Evolutionary conservation across 2,329 filamentous ascomycete genomes (phyloP), one percentile per base, ranked within the genome.

Genomic region (Shiraia bambusicola): DNA sequence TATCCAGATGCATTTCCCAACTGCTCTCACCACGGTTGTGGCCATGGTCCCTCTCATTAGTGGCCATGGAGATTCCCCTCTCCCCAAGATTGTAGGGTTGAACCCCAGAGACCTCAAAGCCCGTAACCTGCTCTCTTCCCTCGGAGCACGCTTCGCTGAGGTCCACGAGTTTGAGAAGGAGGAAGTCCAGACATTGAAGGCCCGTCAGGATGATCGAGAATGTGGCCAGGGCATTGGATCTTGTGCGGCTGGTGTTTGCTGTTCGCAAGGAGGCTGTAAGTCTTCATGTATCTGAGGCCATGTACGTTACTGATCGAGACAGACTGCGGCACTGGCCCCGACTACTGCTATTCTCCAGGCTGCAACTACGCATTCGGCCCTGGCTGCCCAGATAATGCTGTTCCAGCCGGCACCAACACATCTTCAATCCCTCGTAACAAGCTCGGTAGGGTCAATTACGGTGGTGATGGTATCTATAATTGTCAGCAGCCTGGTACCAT

Each of bases 361-460:
- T 86, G 82, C 57, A 74, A 80, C 58, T 79, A 83, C 54, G 66
- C 76, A 50, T 83, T 79, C 50, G 80, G 80, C n/a, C 72, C 80
- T 14, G 75, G 67, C 3, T 86, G 82, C 50, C 81, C 84, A 50
- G 81, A 76, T 38, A 83, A 84, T 51, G 58, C 68, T 19, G 72
- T 71, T 53, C 74, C 79, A 36, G 45, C 75, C 49, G 82, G 82
- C 1, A 68, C 72, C 7, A 77, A 81, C 44, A 85, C 82, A 1
- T 72, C 73, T 3, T 68, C 65, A 1, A 63, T 83, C 32, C 59
- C 73, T 14, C 75, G 83, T 7, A 71, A 78, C 2, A 72, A 77
- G 32, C 47, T 80, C 2, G 82, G 83, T 11, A 66, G 49, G 4
- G 70, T 84, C 3, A 67, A 71, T 0, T 83, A 84, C 44, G 82